A percentile compares a stretch with the other conserved stretches of the same genome.
Evolutionary conservation across 164 flowering plant genomes (phyloP).

Genomic region (Nymphaea thermarum): DNA sequence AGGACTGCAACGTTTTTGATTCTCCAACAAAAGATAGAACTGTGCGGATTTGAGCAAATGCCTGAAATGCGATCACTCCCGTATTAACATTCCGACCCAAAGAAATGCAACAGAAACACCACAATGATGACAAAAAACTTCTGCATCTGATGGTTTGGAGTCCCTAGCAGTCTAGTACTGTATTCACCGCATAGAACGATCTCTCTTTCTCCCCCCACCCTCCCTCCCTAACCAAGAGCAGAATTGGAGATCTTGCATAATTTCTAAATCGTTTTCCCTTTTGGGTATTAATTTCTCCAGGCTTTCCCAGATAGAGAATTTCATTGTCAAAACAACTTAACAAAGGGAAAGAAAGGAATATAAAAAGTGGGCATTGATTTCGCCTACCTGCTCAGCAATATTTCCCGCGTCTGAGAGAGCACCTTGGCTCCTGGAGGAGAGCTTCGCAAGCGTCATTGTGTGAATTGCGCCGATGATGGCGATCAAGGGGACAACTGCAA

Average conservation of each 20-base stretch:
- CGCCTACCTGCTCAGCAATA: conserved; percentile 72
- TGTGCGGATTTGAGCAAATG: conserved; percentile 79
- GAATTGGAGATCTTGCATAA: too few relatives aligned
- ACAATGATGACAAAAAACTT: too few relatives aligned
- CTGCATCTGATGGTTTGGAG: too few relatives aligned
- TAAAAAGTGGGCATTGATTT: not conserved
- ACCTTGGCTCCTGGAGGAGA: conserved; percentile 73
- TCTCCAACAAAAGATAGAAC: conserved; percentile 88
- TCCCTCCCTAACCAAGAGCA: not conserved
- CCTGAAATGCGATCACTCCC: conserved; percentile 29
- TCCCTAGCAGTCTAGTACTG: too few relatives aligned
- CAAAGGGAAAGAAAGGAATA: not conserved
- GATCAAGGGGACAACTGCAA: conserved; percentile 87
- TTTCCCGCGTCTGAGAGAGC: conserved; percentile 87
- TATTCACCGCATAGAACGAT: too few relatives aligned
- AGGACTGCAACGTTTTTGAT: conserved; percentile 64
- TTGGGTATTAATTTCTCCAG: not conserved
- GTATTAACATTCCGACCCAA: too few relatives aligned
- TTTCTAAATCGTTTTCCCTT: not conserved
- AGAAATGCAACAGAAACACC: too few relatives aligned
- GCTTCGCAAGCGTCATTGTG: conserved; percentile 60
- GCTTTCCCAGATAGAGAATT: not conserved
- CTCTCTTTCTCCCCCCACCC: not conserved
- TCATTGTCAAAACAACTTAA: not conserved
- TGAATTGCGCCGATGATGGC: conserved; percentile 90